phyloP scores from a whole-genome alignment of 2,329 filamentous ascomycete genomes.

The Stagonosporopsis tanaceti region DNA sequence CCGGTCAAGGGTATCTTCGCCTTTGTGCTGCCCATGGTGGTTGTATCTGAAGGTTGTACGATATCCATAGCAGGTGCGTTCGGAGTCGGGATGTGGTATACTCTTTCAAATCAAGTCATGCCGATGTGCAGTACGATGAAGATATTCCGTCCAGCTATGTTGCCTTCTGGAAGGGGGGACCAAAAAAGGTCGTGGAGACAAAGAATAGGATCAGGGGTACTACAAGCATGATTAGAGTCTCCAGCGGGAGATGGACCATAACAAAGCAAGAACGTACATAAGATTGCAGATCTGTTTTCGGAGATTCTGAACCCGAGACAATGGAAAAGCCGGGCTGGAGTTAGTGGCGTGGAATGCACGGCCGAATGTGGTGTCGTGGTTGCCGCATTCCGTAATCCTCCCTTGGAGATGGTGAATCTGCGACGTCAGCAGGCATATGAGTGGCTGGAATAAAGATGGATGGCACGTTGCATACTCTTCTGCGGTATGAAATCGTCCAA shows the following conservation, averaged over 20 bases:
- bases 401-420: slow-evolving; percentile 21
- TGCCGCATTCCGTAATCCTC: slow-evolving; percentile 31
- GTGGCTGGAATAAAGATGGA: not conserved
- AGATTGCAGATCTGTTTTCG: slow-evolving; percentile 32
- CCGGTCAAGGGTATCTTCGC: slow-evolving; percentile 15
- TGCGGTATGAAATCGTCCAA: not conserved
- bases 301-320: slow-evolving; percentile 12
- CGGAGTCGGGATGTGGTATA: not conserved
- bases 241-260: slow-evolving; percentile 26
- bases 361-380: slow-evolving; percentile 18
- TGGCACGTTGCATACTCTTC: not conserved
- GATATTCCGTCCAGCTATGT: not conserved
- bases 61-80: not conserved
- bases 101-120: not conserved
- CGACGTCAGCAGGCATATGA: slow-evolving; percentile 7
- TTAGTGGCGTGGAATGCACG: slow-evolving; percentile 21
- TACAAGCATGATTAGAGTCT: slow-evolving; percentile 18
- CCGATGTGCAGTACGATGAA: not conserved
- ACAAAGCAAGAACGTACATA: slow-evolving; percentile 39
- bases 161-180: slow-evolving; percentile 20
- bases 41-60: not conserved
- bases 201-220: slow-evolving; percentile 21
- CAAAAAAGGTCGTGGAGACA: slow-evolving; percentile 21
- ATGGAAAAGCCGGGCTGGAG: slow-evolving; percentile 5
- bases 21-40: slow-evolving; percentile 2